These are phyloP conservation scores for Pythium folliculosum DNA, from an alignment of 352 stramenopile species.

Conservation along the genomic window DNA sequence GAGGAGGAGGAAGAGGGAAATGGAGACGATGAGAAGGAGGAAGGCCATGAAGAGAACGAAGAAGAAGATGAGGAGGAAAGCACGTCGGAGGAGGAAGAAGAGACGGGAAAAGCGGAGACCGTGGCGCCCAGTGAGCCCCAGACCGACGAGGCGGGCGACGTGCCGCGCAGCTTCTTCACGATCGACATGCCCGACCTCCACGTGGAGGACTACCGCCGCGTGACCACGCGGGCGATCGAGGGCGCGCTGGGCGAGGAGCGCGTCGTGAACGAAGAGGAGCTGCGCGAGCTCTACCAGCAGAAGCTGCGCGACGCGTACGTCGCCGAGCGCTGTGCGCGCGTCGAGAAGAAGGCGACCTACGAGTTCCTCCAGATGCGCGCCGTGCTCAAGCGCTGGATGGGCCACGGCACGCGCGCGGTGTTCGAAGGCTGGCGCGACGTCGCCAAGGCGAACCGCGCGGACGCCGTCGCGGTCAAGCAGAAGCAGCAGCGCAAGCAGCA, in stretches of 20 bases:
- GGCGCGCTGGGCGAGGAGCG: constrained; percentile 37
- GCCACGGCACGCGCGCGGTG: constrained; percentile 47
- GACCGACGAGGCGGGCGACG: constrained; percentile 5
- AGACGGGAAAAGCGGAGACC: neutral
- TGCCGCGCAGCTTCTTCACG: constrained; percentile 40
- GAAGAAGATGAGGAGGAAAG: constrained; percentile 7
- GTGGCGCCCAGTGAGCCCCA: constrained; percentile 6
- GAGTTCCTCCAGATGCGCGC: constrained; percentile 67
- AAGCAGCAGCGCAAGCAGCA: constrained; percentile 43
- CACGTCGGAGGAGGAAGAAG: constrained; percentile 22
- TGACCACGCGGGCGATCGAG: constrained; percentile 40
- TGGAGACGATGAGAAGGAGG: constrained; percentile 18
- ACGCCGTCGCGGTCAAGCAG: constrained; percentile 33
- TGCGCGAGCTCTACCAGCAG: constrained; percentile 46
- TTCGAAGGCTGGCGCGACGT: constrained; percentile 70
- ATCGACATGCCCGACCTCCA: constrained; percentile 50
- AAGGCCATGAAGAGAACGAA: constrained; percentile 27
- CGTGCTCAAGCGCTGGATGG: constrained; percentile 56
- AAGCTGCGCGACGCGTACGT: constrained; percentile 52
- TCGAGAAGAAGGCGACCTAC: constrained; percentile 46
- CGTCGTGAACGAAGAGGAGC: constrained; percentile 42
- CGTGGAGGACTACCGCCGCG: constrained; percentile 49
- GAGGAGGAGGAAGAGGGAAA: constrained; percentile 18
- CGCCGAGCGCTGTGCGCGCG: constrained; percentile 45
- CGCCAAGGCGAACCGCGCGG: constrained; percentile 34